Conservation (phyloP, 805 yeast genomes). For the Candida sonorensis region DNA sequence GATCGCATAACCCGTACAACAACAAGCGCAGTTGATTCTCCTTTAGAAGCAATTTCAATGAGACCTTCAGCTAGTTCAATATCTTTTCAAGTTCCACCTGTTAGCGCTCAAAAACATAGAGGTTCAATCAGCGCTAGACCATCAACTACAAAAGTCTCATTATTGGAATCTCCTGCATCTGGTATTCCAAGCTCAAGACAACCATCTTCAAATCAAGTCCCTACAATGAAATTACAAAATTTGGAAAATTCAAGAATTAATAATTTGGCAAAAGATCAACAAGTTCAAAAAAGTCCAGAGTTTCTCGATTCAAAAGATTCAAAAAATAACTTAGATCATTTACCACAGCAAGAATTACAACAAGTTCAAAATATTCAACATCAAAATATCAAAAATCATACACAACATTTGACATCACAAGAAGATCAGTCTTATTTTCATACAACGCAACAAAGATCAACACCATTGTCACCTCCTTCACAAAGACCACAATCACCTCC, state of each 20-base stretch:
- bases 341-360: background rate
- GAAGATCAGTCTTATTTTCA: no score
- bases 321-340: no score
- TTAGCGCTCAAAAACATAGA: slow-evolving; percentile 37
- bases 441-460: no score
- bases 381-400: no score
- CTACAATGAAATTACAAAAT: background rate
- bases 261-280: background rate
- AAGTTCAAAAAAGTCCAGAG: no score
- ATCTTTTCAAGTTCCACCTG: slow-evolving; percentile 42
- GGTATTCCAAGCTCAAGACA: slow-evolving; percentile 24
- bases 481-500: background rate
- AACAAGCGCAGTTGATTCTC: no score
- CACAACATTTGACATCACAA: no score
- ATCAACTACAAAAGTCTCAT: slow-evolving; percentile 29
- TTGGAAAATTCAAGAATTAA: background rate
- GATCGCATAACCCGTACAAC: no score
- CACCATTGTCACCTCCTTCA: no score
- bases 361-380: no score
- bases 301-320: no score
- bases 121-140: slow-evolving; percentile 55
- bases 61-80: slow-evolving; percentile 21
- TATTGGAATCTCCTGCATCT: slow-evolving; percentile 17
- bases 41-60: slow-evolving; percentile 10
- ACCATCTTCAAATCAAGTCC: slow-evolving; percentile 15